Evolutionary conservation across 495 filamentous ascomycete genomes (phyloP), one percentile per base, ranked within the genome.

Genomic region (Hypomontagnella monticulosa): DNA sequence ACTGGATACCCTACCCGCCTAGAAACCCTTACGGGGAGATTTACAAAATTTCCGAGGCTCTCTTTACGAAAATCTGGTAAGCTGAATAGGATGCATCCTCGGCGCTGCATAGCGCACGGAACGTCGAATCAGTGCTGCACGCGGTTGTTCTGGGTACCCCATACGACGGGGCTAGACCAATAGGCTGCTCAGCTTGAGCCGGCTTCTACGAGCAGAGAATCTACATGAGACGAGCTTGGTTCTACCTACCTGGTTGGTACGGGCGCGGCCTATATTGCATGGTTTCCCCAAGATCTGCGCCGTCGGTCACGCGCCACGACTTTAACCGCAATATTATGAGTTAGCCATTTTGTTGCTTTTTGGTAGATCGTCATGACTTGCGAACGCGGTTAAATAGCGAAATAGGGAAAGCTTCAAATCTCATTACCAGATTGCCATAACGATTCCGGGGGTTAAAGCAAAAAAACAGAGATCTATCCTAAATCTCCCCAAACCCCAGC

Each of bases 321-420:
- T 69, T 69, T 69, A 69, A 56, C 66, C 66, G 66, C 38, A 43
- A 52, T 55, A 57, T 57, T 51, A 14, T 56, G 56, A 37, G 61
- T 42, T 47, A 20, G 19, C 59, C 58, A 33, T 55, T 59, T 56
- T 18, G 40, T 48, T 23, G 34, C 23, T 27, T 23, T 12, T 41
- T 54, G 23, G 53, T 33, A 55, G 49, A 56, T 59, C 55, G 27
- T 9, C 36, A 51, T 23, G 33, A 43, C 16, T 42, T 60, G 30
- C 50, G 33, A 51, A 46, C 33, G 50, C 55, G 66, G 66, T 20
- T 69, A 69, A 69, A 63, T 69, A 57, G 47, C 58, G 16, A 56
- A 63, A 63, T 9, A 51, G 49, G 49, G 42, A 63, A 56, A 12
- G 30, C 18, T 11, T 50, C 36, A 20, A 34, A 40, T 16, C 16